A percentile compares a stretch with the other conserved stretches of the same genome.
These are phyloP conservation scores for Ceratocystis albifundus DNA, from an alignment of 2,329 filamentous ascomycete genomes.

Conservation along the genomic window DNA sequence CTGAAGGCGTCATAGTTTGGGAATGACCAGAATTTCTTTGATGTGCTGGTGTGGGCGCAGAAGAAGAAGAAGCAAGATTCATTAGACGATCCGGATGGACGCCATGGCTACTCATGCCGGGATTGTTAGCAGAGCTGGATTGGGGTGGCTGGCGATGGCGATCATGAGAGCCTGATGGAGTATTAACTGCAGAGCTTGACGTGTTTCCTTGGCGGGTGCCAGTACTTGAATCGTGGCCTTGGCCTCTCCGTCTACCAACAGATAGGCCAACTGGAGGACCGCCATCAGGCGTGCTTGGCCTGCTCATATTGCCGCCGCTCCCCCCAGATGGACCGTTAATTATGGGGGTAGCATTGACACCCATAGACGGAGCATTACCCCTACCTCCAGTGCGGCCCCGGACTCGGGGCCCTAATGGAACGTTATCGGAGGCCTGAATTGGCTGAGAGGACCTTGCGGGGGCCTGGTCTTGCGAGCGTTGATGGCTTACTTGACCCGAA, in stretches of 20 bases:
- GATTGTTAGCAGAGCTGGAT: constrained; percentile 4
- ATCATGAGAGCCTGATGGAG: constrained; percentile 13
- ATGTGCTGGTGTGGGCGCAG: constrained; percentile 1
- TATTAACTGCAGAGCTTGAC: not conserved
- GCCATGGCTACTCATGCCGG: not conserved
- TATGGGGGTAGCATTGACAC: not conserved
- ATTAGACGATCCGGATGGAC: constrained; percentile 21
- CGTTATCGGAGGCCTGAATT: not conserved
- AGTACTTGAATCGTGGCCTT: constrained; percentile 1
- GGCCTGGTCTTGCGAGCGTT: constrained; percentile 38
- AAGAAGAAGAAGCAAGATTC: constrained; percentile 4
- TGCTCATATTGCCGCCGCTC: not conserved
- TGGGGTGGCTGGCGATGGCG: constrained; percentile 17
- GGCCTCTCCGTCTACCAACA: constrained; percentile 8
- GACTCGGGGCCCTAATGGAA: constrained; percentile 28
- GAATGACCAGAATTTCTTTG: constrained; percentile 8
- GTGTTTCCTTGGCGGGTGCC: constrained; percentile 7
- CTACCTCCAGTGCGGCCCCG: constrained; percentile 18
- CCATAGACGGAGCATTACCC: not conserved
- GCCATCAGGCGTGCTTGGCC: constrained; percentile 5
- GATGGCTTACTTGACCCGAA: constrained; percentile 40
- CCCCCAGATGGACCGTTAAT: not conserved
- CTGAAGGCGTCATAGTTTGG: not conserved
- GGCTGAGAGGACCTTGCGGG: constrained; percentile 18
- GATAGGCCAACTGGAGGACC: constrained; percentile 17